Evolutionary conservation across 805 yeast genomes (phyloP), one percentile per base, ranked within the genome.

Genomic region (Saccharomycopsis babjevae): DNA sequence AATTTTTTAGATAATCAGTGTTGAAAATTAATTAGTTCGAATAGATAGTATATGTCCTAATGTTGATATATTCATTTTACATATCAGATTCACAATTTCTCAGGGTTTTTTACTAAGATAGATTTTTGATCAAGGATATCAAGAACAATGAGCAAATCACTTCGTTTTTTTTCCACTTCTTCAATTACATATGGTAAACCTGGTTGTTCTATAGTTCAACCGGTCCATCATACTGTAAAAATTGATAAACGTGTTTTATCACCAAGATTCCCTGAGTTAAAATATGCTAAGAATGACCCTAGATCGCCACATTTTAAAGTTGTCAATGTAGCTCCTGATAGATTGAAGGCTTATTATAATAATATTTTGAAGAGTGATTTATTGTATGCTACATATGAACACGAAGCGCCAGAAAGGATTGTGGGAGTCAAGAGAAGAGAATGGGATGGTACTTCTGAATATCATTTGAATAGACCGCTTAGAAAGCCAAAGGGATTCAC

Each of bases 381-480:
- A 67, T 73, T 94, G 67, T 81, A 94, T 66, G 85, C 88, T 67
- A 82, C 83, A 66, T 91, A 89, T 70, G 78, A 78, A 57, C 97
- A 94, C 73, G 83, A 77, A 25, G 83, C 83, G 58, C 68, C 73
- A 50, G 75, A 71, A 13, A 74, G 71, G 57, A 67, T 70, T 38
- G 71, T 69, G 46, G 98, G 98, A 61, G 77, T 80, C 62, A 89
- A 88, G 74, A 79, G 79, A 67, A 82, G 97, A 75, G 78, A 81
- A 61, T 91, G 99, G 96, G 91, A 88, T 66, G 88, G 88, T 59
- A 76, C 86, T 25, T 85, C 96, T 36, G 97, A 97, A 56, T 94
- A 88, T 74, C 94, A 91, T 70, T 71, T 91, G 59, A 89, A 89
- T 74, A 88, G 97, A 79, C 84, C 89, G 22, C 73, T 81, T 61